A percentile compares a stretch with the other conserved stretches of the same genome.
Evolutionary conservation across 2,329 filamentous ascomycete genomes (phyloP).

Genomic region (Karstenula rhodostoma): DNA sequence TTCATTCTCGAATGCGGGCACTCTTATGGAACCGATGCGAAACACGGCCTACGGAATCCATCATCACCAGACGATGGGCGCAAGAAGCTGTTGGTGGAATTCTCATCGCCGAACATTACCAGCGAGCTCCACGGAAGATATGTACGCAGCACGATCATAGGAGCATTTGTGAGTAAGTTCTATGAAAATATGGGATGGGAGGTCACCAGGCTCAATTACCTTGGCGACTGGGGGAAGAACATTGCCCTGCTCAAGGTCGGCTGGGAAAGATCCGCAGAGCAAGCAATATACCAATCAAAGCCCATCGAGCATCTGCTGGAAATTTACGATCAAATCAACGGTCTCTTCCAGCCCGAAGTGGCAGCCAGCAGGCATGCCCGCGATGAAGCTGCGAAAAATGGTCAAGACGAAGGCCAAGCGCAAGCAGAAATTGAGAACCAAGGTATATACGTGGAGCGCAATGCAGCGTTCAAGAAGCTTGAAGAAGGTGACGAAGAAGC

Average conservation of each 20-base stretch:
- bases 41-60: slow-evolving; percentile 59
- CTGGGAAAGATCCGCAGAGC: slow-evolving; percentile 71
- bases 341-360: slow-evolving; percentile 66
- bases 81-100: slow-evolving; percentile 71
- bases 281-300: slow-evolving; percentile 68
- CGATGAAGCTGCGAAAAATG: slow-evolving; percentile 59
- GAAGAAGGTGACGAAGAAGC: slow-evolving; percentile 71
- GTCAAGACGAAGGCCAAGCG: slow-evolving; percentile 53
- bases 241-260: slow-evolving; percentile 70
- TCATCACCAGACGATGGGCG: slow-evolving; percentile 59
- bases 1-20: slow-evolving; percentile 64
- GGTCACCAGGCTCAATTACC: slow-evolving; percentile 69
- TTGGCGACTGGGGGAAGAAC: slow-evolving; percentile 74
- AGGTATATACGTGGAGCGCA: slow-evolving; percentile 43
- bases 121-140: slow-evolving; percentile 74
- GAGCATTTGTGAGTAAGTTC: slow-evolving; percentile 67
- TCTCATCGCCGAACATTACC: slow-evolving; percentile 78
- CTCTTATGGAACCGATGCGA: slow-evolving; percentile 63
- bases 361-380: slow-evolving; percentile 63
- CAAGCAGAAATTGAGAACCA: slow-evolving; percentile 39
- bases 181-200: slow-evolving; percentile 69
- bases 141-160: slow-evolving; percentile 72
- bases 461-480: slow-evolving; percentile 73
- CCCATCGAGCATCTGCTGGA: slow-evolving; percentile 76
- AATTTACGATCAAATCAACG: slow-evolving; percentile 72